These are phyloP conservation scores for Vanilla planifolia DNA, from an alignment of 106 monocot genomes.

Conservation along the genomic window DNA sequence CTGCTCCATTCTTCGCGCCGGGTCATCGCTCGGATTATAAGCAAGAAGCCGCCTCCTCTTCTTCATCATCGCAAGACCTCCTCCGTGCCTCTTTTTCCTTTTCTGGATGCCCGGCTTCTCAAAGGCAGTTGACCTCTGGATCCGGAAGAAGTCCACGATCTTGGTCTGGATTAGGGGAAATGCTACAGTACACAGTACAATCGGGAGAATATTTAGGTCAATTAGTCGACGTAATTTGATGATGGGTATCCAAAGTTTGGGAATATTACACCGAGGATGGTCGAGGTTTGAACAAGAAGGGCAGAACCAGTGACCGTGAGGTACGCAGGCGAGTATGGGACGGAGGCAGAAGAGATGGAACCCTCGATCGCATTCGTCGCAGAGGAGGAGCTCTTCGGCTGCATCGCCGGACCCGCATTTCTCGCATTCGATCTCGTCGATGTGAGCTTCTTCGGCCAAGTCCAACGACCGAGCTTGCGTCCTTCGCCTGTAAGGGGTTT, in stretches of 20 bases:
- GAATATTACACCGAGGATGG: constrained; percentile 39
- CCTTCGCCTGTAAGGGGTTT: constrained; percentile 39
- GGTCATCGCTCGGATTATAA: constrained; percentile 64
- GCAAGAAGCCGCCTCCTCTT: constrained; percentile 80
- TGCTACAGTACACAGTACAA: constrained; percentile 42
- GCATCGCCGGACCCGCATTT: constrained; percentile 61
- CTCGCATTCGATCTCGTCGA: constrained; percentile 38
- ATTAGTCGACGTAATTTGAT: background rate
- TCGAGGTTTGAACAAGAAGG: constrained; percentile 42
- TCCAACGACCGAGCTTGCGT: constrained; percentile 30
- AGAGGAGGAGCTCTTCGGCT: constrained; percentile 73
- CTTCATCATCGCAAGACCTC: constrained; percentile 37
- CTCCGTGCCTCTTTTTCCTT: constrained; percentile 30
- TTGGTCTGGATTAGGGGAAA: constrained; percentile 92
- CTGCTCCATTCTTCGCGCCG: constrained; percentile 55
- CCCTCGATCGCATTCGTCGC: constrained; percentile 73
- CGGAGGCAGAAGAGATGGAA: constrained; percentile 94
- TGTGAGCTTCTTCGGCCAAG: background rate
- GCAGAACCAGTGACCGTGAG: constrained; percentile 76
- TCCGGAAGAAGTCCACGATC: constrained; percentile 92
- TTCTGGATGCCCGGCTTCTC: constrained; percentile 19
- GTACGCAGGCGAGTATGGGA: constrained; percentile 76
- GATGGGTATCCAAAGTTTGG: no score
- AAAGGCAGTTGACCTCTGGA: constrained; percentile 35
- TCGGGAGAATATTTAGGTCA: background rate